phyloP scores from a whole-genome alignment of 2,329 filamentous ascomycete species.

The Emmonsiellopsis sp. region DNA sequence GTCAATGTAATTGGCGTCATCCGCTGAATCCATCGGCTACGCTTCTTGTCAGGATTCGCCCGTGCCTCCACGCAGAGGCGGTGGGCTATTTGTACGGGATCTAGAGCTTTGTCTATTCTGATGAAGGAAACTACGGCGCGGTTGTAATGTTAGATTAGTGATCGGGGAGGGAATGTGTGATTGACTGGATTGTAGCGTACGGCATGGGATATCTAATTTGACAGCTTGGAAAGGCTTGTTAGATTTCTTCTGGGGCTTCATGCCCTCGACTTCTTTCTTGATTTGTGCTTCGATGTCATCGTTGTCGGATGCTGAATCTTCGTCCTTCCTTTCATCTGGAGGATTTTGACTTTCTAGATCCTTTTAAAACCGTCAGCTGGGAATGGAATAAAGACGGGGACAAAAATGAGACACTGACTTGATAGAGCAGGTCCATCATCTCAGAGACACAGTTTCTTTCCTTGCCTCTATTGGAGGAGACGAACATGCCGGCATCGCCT shows the following conservation, averaged over 20 bases:
- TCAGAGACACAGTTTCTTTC: slow-evolving; percentile 52
- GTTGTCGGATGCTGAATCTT: slow-evolving; percentile 27
- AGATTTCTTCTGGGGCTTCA: slow-evolving; percentile 37
- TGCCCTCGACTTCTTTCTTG: slow-evolving; percentile 45
- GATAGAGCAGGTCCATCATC: slow-evolving; percentile 47
- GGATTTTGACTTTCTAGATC: neutral
- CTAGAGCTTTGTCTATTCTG: slow-evolving; percentile 45
- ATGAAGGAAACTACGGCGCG: slow-evolving; percentile 45
- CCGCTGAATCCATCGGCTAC: slow-evolving; percentile 50
- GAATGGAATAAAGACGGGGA: neutral
- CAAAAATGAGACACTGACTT: slow-evolving; percentile 30
- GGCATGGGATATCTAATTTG: slow-evolving; percentile 43
- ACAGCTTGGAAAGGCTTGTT: slow-evolving; percentile 43
- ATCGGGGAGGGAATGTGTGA: slow-evolving; percentile 11
- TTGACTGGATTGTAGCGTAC: slow-evolving; percentile 17
- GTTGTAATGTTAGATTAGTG: slow-evolving; percentile 13
- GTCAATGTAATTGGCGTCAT: slow-evolving; percentile 51
- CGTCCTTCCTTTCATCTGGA: slow-evolving; percentile 8
- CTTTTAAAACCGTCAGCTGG: neutral
- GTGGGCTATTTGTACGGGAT: slow-evolving; percentile 52
- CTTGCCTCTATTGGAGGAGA: slow-evolving; percentile 52
- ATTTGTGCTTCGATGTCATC: slow-evolving; percentile 54
- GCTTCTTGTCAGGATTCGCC: slow-evolving; percentile 40
- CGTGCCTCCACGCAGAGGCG: slow-evolving; percentile 48
- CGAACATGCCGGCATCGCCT: slow-evolving; percentile 54